Base-by-base conservation (phyloP, 2,329 filamentous ascomycete genomes). In the Kalmusia sp. region DNA sequence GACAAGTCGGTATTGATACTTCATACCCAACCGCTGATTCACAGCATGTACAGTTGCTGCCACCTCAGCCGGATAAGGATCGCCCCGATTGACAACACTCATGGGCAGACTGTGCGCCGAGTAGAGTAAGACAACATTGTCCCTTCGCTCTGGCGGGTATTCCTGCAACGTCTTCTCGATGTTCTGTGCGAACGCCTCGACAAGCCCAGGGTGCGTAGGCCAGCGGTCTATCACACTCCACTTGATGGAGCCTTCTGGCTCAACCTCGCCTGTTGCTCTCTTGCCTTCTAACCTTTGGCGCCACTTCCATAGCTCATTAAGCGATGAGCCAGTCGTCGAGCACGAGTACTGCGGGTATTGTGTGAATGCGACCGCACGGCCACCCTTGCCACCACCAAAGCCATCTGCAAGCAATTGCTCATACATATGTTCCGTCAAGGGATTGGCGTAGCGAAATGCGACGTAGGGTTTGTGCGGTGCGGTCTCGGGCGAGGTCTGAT, bases 221-320 rank as follows among this genome's bases (percentile, higher is more conserved):
- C 95, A 99, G 55, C 95, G 86, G 76, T 99, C 95, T 74, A 99
- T 99, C 48, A 98, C 93, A 74, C 92, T 97, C 95, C 95, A 99
- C 52, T 88, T 84, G 60, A 99, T 96, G 2, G 87, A 81, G 11
- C 93, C 93, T 31, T 85, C 79, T 0, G 79, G 75, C 38, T 78
- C 74, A 22, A 83, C 73, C 27, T 80, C 79, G 34, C 79, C 79
- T 37, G 80, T 78, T 2, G 77, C 82, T 37, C 82, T 80, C 74
- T 91, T 92, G 33, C 91, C 91, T 75, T 98, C 93, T 48, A 99
- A 78, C 58, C 92, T 82, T 69, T 92, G 90, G 58, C 93, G 85
- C 92, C 93, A 97, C 78, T 96, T 97, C 95, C 95, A 99, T 30
- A 99, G 79, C 78, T 99, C 95, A 69, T 99, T 99, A 52, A 99